phyloP scores from a whole-genome alignment of 805 yeast species.

The Metschnikowia reukaufii region DNA sequence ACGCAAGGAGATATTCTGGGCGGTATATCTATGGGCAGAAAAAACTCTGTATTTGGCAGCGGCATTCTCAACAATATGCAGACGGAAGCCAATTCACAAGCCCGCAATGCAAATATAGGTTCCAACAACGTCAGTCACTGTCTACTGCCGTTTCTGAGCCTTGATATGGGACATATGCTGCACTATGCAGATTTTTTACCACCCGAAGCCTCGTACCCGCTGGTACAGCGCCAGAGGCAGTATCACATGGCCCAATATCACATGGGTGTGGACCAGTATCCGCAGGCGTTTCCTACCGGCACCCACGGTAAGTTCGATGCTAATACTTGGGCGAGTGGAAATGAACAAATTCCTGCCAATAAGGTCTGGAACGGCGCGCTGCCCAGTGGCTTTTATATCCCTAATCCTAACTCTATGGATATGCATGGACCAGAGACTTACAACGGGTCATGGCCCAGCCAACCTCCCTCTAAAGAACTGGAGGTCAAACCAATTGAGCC shows the following conservation, averaged over 20 bases:
- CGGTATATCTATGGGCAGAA: not conserved
- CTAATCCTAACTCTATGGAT: constrained; percentile 2
- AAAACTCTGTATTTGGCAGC: not conserved
- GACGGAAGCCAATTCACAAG: not conserved
- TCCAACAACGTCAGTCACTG: not conserved
- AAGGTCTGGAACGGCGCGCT: not conserved
- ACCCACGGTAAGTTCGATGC: not conserved
- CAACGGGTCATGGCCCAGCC: not conserved
- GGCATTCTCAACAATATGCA: not conserved
- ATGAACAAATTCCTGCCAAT: not conserved
- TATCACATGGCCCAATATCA: constrained; percentile 8
- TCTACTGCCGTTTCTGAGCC: constrained; percentile 10
- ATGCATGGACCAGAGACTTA: not conserved
- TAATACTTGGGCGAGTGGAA: not conserved
- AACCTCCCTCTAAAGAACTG: not conserved
- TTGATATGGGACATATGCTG: constrained; percentile 22
- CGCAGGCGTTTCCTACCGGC: constrained; percentile 2
- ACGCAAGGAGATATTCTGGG: not conserved
- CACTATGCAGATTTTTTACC: constrained; percentile 32
- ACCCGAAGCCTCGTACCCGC: constrained; percentile 32
- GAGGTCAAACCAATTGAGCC: not conserved
- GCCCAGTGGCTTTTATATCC: not conserved
- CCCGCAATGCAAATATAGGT: not conserved
- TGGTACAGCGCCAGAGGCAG: constrained; percentile 36
- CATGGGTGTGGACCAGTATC: constrained; percentile 7